Evolutionary conservation across 805 yeast species (phyloP), one percentile per base, ranked within the genome.

Genomic region (Nakazawaea wickerhamii): DNA sequence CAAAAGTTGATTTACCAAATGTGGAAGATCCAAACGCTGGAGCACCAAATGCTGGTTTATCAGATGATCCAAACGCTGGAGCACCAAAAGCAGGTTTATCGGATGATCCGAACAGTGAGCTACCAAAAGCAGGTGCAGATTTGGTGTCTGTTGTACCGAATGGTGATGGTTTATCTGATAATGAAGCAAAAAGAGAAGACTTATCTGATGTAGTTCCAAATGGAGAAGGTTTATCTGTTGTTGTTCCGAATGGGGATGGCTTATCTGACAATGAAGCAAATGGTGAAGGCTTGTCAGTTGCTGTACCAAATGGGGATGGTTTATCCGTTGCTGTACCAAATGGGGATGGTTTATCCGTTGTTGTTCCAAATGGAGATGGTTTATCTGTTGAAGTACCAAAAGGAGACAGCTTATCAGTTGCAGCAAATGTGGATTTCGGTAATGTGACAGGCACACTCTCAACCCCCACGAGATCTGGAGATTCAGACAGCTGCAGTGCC

Each of bases 21-120:
- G 45, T 46, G 21, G 51, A 36, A 17, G 52, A 43, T 18, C 56
- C 56, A 47, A 54, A 53, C 17, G 50, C 36, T 25, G 54, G 40
- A 38, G 6, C n/a, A 6, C n/a, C 21, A 5, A 20, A 14, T 20
- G 18, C 5, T 6, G 8, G 9, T 10, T 30, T 14, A 7, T 30
- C n/a, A 14, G 18, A 13, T 5, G 25, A 8, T 14, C 27, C 27
- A 13, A 34, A 34, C 13, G 23, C 31, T 2, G 31, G n/a, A 13
- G 31, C 17, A 26, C 30, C 30, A 17, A 36, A 36, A 4, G 27
- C 32, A 14, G 39, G 25, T 25, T 25, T 26, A 23, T 15, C 26
- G 17, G 26, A 15, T 25, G 8, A 13, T 25, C 27, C 27, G 13
- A 25, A 25, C 13, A 10, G 11, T 30, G 22, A 11, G n/a, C 14